Conservation (phyloP, 345 rosid species). For the Camelina hispida region DNA sequence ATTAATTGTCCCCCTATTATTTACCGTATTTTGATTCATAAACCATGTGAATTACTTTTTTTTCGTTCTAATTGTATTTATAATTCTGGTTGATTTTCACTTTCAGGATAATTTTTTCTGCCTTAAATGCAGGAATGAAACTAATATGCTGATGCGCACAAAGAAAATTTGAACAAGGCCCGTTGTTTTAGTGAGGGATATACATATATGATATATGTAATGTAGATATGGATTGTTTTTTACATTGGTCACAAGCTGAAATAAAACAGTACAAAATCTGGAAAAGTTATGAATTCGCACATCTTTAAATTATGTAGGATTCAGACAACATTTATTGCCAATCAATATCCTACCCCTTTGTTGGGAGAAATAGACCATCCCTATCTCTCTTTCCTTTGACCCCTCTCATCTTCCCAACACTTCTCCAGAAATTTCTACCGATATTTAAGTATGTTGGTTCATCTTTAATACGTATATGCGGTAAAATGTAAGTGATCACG, state of each 20-base stretch:
- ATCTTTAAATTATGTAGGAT: slow-evolving; percentile 31
- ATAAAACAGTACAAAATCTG: slow-evolving; percentile 33
- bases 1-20: neutral
- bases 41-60: neutral
- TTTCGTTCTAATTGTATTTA: neutral
- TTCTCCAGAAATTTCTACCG: slow-evolving; percentile 28
- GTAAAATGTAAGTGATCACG: neutral
- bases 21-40: neutral
- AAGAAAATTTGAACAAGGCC: neutral
- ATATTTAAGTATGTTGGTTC: neutral
- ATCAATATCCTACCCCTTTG: slow-evolving; percentile 44
- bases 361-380: slow-evolving; percentile 44
- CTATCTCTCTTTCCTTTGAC: slow-evolving; percentile 32
- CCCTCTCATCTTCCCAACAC: slow-evolving; percentile 31
- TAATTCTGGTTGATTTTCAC: neutral
- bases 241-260: slow-evolving; percentile 29
- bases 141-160: neutral
- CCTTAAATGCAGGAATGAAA: neutral
- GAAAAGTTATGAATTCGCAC: slow-evolving; percentile 23
- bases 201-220: neutral
- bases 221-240: neutral
- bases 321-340: slow-evolving; percentile 45
- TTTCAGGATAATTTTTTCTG: neutral
- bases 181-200: neutral
- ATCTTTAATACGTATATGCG: neutral